Base-by-base conservation (phyloP, 495 filamentous ascomycete species). In the Copromyces sp. region DNA sequence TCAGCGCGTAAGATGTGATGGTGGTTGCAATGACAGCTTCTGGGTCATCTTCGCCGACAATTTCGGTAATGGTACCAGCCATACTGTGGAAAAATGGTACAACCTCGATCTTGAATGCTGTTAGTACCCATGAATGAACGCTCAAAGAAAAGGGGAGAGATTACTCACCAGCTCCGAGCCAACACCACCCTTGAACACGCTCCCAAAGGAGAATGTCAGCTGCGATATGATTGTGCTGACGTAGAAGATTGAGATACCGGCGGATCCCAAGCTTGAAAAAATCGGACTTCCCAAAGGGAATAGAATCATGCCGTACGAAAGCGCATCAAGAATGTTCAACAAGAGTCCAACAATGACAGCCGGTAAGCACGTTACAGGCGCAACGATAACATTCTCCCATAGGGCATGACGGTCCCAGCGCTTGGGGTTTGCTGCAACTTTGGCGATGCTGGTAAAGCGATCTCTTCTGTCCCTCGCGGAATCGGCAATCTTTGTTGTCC, bases 171-270 rank as follows among this genome's bases (percentile, higher is more conserved):
- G 91, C 79, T 98, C 95, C n/a, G 94, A 98, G 32, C 95, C 95
- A 76, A 98, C 89, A 8, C 92, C 95, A 14, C 95, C 95, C 76
- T 89, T 91, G 83, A 99, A 99, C 35, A 93, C 89, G 77, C 94
- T 97, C 7, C 93, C 92, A 6, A 89, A 87, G 2, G 95, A 98
- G 80, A 94, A 98, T n/a, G 93, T 91, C 65, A 99, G 80, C 77
- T 99, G 95, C 1, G 96, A 91, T 35, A 99, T 87, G 73, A 99
- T 97, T 72, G 93, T 96, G 84, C 94, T 98, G 74, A 99, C 92
- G 78, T 98, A 99, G 83, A 98, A 99, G 84, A 99, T 98, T 0
- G 96, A 97, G 72, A 99, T 97, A 16, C 95, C 95, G 69, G 97
- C 95, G 4, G 94, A 88, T 4, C 94, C 95, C 35, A 98, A 87